phyloP scores from a whole-genome alignment of 176 grass and related monocot genomes.

The Elymus sibiricus region DNA sequence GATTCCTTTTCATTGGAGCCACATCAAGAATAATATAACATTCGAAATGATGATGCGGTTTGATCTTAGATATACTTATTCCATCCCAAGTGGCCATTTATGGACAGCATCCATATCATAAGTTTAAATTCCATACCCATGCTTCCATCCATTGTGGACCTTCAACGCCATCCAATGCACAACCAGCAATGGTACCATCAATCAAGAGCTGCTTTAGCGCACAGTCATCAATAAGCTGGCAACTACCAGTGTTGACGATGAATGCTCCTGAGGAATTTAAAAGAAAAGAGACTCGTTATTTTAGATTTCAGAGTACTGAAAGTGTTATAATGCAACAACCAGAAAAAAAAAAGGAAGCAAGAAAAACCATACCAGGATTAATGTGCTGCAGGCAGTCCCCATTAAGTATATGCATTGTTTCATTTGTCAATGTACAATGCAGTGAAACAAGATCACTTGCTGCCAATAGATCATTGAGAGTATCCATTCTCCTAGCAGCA shows the following conservation, averaged over 20 bases:
- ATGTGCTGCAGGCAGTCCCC: constrained; percentile 77
- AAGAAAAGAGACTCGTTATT: neutral
- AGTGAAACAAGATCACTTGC: constrained; percentile 96
- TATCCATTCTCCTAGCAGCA: constrained; percentile 94
- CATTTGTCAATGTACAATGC: constrained; percentile 83
- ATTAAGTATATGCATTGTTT: constrained; percentile 89
- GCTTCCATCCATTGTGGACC: constrained; percentile 99
- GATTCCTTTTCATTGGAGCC: neutral
- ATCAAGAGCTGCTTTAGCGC: constrained; percentile 91
- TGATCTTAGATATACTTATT: constrained; percentile 16
- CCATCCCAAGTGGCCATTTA: constrained; percentile 18
- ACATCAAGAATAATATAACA: neutral
- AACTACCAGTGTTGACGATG: constrained; percentile 89
- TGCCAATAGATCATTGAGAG: constrained; percentile 85
- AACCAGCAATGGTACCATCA: constrained; percentile 88
- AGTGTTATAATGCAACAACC: neutral
- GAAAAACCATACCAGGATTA: constrained; percentile 68
- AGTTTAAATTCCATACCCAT: constrained; percentile 67
- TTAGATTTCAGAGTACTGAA: constrained; percentile 7
- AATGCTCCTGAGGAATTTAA: constrained; percentile 67
- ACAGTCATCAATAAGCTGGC: constrained; percentile 96
- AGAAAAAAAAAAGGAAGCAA: neutral
- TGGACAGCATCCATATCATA: constrained; percentile 19
- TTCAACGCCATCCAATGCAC: constrained; percentile 93
- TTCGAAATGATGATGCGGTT: constrained; percentile 3